Evolutionary conservation across 2,329 filamentous ascomycete species (phyloP).

Genomic region (Aspergillus fischeri): DNA sequence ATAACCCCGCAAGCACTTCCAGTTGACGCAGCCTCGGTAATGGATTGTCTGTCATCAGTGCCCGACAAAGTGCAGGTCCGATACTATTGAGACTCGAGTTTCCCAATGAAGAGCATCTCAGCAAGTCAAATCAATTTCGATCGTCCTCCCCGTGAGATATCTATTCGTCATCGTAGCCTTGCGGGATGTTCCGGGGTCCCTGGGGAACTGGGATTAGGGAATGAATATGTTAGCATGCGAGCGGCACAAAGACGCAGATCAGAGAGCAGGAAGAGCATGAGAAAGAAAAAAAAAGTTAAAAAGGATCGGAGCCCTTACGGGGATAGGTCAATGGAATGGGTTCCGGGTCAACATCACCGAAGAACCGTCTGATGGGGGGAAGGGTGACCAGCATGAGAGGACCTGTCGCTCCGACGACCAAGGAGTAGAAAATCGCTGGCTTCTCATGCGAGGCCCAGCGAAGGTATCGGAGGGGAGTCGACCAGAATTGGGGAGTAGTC

Average conservation of each 20-base stretch:
- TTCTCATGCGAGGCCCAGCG: conserved; percentile 84
- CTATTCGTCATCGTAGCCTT: conserved; percentile 46
- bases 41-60: neutral
- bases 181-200: conserved; percentile 43
- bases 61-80: neutral
- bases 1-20: neutral
- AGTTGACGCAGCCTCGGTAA: neutral
- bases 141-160: conserved; percentile 3
- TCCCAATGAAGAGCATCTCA: neutral
- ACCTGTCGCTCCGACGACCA: conserved; percentile 67
- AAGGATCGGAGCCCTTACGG: conserved; percentile 57
- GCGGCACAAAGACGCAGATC: neutral
- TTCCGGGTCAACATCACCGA: conserved; percentile 70
- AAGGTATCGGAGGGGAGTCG: conserved; percentile 74
- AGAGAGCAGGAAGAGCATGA: neutral
- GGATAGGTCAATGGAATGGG: conserved; percentile 88
- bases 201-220: conserved; percentile 37
- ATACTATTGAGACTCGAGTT: neutral
- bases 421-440: conserved; percentile 87
- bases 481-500: conserved; percentile 74
- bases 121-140: conserved; percentile 10
- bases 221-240: neutral
- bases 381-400: conserved; percentile 67
- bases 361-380: conserved; percentile 65
- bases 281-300: neutral